Evolutionary conservation across 2,329 filamentous ascomycete species (phyloP).

Genomic region (Didymella lethalis): DNA sequence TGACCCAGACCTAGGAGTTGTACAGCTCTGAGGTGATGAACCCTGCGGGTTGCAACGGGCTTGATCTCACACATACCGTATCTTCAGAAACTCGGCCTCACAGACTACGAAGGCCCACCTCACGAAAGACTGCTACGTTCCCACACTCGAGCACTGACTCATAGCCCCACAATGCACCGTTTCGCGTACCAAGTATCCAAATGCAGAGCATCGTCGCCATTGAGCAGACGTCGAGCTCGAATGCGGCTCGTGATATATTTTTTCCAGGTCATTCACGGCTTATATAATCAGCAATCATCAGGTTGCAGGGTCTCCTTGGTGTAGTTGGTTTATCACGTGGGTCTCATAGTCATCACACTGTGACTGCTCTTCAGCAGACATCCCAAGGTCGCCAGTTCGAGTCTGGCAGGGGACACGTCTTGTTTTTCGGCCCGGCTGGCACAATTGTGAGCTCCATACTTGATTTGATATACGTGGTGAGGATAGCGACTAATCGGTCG

Average conservation of each 20-base stretch:
- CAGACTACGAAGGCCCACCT: background rate
- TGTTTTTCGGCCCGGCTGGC: slow-evolving; percentile 29
- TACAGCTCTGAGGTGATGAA: background rate
- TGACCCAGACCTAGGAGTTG: background rate
- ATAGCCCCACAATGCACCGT: slow-evolving; percentile 5
- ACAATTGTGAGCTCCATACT: slow-evolving; percentile 23
- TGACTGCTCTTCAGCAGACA: slow-evolving; percentile 42
- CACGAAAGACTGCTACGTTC: background rate
- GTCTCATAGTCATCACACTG: slow-evolving; percentile 43
- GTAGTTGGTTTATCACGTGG: slow-evolving; percentile 51
- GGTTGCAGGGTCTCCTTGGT: slow-evolving; percentile 42
- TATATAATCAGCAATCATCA: slow-evolving; percentile 22
- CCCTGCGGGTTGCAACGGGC: background rate
- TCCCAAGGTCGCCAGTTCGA: slow-evolving; percentile 50
- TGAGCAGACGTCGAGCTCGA: background rate
- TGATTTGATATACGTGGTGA: background rate
- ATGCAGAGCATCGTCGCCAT: background rate
- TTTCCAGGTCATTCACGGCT: accelerated
- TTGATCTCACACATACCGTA: background rate
- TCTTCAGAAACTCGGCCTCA: background rate
- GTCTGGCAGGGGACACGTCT: slow-evolving; percentile 39
- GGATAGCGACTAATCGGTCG: background rate
- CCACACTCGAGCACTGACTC: background rate
- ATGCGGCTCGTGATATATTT: background rate
- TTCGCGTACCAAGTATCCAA: background rate